These are phyloP conservation scores for Pseudocercospora fijiensis DNA, from an alignment of 2,329 filamentous ascomycete genomes.

Conservation along the genomic window DNA sequence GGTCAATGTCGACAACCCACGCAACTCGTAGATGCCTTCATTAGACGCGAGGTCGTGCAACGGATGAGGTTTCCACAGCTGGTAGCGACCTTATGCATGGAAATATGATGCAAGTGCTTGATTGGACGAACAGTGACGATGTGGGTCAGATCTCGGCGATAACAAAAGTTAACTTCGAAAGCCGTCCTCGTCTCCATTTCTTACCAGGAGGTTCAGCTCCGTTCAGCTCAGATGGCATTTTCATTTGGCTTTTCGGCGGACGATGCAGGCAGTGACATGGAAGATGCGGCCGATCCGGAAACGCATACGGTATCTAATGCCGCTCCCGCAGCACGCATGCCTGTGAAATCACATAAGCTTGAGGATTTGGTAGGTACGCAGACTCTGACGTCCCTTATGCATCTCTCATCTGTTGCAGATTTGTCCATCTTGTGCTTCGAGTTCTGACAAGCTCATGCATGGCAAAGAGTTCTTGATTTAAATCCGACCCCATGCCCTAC, in stretches of 20 bases:
- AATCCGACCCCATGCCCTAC: not conserved
- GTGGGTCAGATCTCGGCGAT: not conserved
- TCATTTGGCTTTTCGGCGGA: constrained; percentile 61
- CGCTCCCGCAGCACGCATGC: constrained; percentile 12
- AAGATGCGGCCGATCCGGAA: constrained; percentile 14
- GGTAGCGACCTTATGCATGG: not conserved
- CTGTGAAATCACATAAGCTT: constrained; percentile 42
- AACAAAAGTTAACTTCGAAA: constrained; percentile 2
- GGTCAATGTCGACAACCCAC: not conserved
- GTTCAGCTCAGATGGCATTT: constrained; percentile 42
- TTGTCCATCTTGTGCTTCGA: not conserved
- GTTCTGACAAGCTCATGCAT: not conserved
- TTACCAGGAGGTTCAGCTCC: not conserved
- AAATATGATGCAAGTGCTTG: not conserved
- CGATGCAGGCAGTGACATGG: constrained; percentile 54
- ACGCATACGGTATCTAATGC: not conserved
- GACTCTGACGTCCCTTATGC: not conserved
- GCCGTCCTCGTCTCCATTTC: not conserved
- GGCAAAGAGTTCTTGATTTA: not conserved
- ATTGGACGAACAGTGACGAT: not conserved
- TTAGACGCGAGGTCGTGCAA: not conserved
- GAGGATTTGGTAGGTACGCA: constrained; percentile 49
- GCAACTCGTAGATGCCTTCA: not conserved
- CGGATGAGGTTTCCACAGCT: not conserved
- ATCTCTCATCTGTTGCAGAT: constrained; percentile 12